Base-by-base conservation (phyloP, 1,139 yeast genomes). In the Lodderomyces margitis region DNA sequence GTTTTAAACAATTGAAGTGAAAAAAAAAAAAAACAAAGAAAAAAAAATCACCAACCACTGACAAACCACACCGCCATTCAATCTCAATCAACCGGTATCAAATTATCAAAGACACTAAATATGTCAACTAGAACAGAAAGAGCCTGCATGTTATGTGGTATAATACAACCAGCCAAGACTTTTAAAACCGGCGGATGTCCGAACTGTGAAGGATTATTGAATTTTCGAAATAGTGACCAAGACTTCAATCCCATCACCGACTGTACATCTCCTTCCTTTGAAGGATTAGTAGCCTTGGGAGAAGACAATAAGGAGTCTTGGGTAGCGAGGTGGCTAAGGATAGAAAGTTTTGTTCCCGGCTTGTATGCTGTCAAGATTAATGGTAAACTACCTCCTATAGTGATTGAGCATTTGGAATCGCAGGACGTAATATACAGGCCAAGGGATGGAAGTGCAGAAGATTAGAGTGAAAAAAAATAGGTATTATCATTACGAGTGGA, bases 141-240 rank as follows among this genome's bases (percentile, higher is more conserved):
- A 73, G 98, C 98, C 19, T 92, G 98, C 61, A 87, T 92, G 96
- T 77, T 92, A 46, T 92, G 98, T 64, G 98, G 97, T 7, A 77
- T 91, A 46, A 87, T 92, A 46, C 96, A 87, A 57, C 80, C 92
- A 9, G 75, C 81, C 62, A 71, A 73, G 51, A 78, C 79, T 56
- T 92, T 91, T 59, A 79, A 86, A 40, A 81, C 81, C 43, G 78
- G 80, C 19, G 98, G 98, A 9, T 92, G 99, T 63, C 98, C 98
- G n/a, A 92, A 92, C 68, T 92, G 98, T 67, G 98, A 88, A 56
- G 82, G 92, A 43, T 83, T 89, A 36, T 71, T 86, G 56, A 84
- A 81, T 49, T 81, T 83, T 58, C 83, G 82, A 43, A 92, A 86
- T 55, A 14, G 6, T 14, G 32, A 28, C 32, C 81, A 83, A 42